These are phyloP conservation scores for Wickerhamiella lipophila DNA, from an alignment of 805 yeast genomes.

Conservation along the genomic window DNA sequence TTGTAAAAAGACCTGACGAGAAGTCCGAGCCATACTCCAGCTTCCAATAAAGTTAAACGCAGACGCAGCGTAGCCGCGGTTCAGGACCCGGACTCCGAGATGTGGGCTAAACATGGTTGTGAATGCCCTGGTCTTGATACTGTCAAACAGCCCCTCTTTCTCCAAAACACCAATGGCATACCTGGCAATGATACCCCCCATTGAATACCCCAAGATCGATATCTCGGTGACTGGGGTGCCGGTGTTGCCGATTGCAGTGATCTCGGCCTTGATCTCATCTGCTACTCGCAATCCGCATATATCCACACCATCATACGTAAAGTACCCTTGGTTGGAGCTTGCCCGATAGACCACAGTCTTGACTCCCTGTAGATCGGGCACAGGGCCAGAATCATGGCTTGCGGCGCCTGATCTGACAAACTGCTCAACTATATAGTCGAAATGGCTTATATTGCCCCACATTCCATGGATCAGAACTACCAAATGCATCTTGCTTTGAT, in stretches of 20 bases:
- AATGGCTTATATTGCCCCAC: conserved; percentile 68
- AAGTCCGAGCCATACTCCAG: conserved; percentile 52
- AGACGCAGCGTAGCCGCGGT: conserved; percentile 37
- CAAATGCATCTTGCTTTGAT: conserved; percentile 14
- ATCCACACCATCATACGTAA: conserved; percentile 79
- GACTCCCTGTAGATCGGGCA: conserved; percentile 10
- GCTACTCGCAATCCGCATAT: conserved; percentile 69
- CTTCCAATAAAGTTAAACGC: conserved; percentile 56
- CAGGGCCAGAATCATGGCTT: conserved; percentile 14
- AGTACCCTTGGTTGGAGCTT: conserved; percentile 53
- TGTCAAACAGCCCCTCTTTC: conserved; percentile 39
- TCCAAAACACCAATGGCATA: conserved; percentile 65
- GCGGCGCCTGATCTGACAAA: conserved; percentile 28
- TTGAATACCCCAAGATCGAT: conserved; percentile 74
- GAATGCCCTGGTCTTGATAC: conserved; percentile 45
- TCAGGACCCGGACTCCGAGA: conserved; percentile 50
- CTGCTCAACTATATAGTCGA: conserved; percentile 45
- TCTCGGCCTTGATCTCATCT: conserved; percentile 43
- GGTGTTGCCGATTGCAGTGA: conserved; percentile 20
- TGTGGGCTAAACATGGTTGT: conserved; percentile 60
- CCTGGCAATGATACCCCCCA: conserved; percentile 77
- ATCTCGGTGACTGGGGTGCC: conserved; percentile 43
- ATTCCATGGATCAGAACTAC: conserved; percentile 27
- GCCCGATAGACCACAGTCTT: conserved; percentile 38
- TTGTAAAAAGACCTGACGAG: conserved; percentile 54